A percentile compares a stretch with the other conserved stretches of the same genome.
Conservation (phyloP, 1,139 yeast genomes). For the Nematodospora anomalae region DNA sequence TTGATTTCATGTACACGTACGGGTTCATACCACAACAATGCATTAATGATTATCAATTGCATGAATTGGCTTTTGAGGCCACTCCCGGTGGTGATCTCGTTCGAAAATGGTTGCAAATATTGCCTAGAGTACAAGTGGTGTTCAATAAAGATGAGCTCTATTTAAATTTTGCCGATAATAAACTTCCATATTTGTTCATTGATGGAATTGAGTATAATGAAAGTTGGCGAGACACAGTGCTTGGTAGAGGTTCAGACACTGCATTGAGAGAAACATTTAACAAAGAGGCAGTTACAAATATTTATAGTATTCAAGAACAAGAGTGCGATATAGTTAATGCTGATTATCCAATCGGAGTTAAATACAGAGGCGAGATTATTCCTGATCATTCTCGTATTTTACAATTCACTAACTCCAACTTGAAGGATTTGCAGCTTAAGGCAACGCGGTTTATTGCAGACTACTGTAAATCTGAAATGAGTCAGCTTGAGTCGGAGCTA, state of each 20-base stretch:
- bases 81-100: slow-evolving; percentile 11
- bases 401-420: no score
- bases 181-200: slow-evolving; percentile 18
- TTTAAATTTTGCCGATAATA: slow-evolving; percentile 16
- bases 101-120: slow-evolving; percentile 27
- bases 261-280: no score
- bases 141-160: slow-evolving; percentile 17
- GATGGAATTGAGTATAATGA: slow-evolving; percentile 17
- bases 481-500: no score
- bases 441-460: no score
- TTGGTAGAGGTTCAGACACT: no score
- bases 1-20: slow-evolving; percentile 50
- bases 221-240: slow-evolving; percentile 18
- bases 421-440: no score
- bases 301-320: no score
- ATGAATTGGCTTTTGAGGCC: slow-evolving; percentile 14
- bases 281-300: no score
- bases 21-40: slow-evolving; percentile 48
- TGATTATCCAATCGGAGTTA: not conserved
- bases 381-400: no score
- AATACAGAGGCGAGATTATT: no score
- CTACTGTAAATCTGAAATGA: no score
- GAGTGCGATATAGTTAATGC: no score
- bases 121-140: slow-evolving; percentile 25
- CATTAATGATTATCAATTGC: slow-evolving; percentile 12